Base-by-base conservation (phyloP, 495 filamentous ascomycete species). In the Penicillium longicatenatum region DNA sequence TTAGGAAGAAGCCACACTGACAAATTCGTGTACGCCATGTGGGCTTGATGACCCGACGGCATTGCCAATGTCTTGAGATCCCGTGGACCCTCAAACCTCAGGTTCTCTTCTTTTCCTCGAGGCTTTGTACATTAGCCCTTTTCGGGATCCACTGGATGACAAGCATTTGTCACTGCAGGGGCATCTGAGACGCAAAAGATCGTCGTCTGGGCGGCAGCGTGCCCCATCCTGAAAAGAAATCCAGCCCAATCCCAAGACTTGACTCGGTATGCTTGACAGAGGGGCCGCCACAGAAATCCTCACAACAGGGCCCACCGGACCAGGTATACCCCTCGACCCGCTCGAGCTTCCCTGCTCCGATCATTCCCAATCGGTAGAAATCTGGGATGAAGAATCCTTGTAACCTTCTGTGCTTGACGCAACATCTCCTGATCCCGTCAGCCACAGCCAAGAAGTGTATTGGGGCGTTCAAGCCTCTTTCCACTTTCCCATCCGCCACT, bases 141-240 rank as follows among this genome's bases (percentile, higher is more conserved):
- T 19, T 24, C 7, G 12, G 10, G 19, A 26, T 54, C 52, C 52
- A 54, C 41, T 45, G n/a, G 37, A 54, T 31, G 52, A 54, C 37
- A 54, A 45, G 52, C 52, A 54, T 54, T 45, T 46, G 39, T 43
- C n/a, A 54, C 52, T 45, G 33, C 52, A 51, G 48, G 33, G 48
- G 29, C 30, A 39, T 46, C 17, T 30, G 7, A 29, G 21, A 29
- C 33, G 33, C 30, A 14, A 37, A 51, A 39, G 49, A 51, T 52
- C 50, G 50, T 29, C 35, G 31, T 29, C 31, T 42, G 31, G 22
- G 14, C 50, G 35, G 29, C n/a, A 39, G 29, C 12, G 10, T 26
- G 9, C 50, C 37, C 50, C 22, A 39, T 41, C 35, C n/a, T 22
- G 45, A 30, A 48, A 30, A 48, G 16, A 6, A 30, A 9, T 31